Evolutionary conservation across 2,329 filamentous ascomycete genomes (phyloP).

Genomic region (Exophiala mesophila): DNA sequence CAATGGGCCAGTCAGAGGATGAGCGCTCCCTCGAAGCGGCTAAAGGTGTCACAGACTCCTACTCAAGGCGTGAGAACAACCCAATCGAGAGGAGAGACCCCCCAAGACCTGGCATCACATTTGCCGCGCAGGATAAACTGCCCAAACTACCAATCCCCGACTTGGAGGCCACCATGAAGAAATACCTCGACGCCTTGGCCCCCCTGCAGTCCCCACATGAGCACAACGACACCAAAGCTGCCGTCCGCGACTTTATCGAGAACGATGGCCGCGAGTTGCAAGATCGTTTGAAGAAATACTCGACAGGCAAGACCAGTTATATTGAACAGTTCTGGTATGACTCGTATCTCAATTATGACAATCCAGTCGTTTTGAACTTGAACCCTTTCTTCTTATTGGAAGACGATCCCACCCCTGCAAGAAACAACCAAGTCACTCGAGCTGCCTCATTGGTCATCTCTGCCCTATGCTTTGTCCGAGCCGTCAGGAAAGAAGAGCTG

Average conservation of each 20-base stretch:
- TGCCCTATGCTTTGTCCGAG: slow-evolving; percentile 83
- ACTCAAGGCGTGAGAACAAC: slow-evolving; percentile 43
- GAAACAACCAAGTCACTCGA: slow-evolving; percentile 93
- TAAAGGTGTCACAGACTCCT: slow-evolving; percentile 31
- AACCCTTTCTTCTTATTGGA: slow-evolving; percentile 98
- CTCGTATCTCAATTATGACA: slow-evolving; percentile 96
- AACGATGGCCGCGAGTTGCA: slow-evolving; percentile 79
- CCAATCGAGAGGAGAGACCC: slow-evolving; percentile 47
- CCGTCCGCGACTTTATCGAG: slow-evolving; percentile 76
- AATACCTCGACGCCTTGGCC: slow-evolving; percentile 72
- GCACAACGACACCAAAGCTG: slow-evolving; percentile 73
- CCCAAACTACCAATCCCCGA: slow-evolving; percentile 92
- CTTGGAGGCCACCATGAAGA: slow-evolving; percentile 69
- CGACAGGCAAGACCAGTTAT: slow-evolving; percentile 85
- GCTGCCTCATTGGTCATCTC: slow-evolving; percentile 90
- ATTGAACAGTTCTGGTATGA: slow-evolving; percentile 99
- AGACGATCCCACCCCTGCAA: slow-evolving; percentile 91
- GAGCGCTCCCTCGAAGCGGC: slow-evolving; percentile 26
- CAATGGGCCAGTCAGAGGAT: slow-evolving; percentile 22
- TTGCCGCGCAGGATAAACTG: slow-evolving; percentile 79
- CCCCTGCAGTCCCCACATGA: slow-evolving; percentile 78
- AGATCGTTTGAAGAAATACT: slow-evolving; percentile 84
- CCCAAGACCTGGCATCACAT: slow-evolving; percentile 69
- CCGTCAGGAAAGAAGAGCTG: slow-evolving; percentile 86
- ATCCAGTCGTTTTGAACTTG: slow-evolving; percentile 92